Evolutionary conservation across 495 filamentous ascomycete genomes (phyloP).

Genomic region (Tuber borchii): DNA sequence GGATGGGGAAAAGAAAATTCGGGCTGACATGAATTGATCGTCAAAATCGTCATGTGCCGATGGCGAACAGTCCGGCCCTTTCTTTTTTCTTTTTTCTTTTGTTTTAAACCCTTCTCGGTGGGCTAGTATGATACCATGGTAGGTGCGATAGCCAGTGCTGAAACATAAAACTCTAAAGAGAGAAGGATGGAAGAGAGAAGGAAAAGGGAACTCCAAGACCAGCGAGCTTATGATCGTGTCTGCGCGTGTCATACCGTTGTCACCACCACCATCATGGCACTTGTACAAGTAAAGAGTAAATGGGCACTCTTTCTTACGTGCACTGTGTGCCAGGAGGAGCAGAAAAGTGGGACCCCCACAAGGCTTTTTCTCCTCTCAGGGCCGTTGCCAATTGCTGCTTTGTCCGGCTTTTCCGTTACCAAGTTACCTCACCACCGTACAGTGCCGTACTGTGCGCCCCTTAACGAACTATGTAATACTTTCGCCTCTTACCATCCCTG

Average conservation of each 20-base stretch:
- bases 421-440: neutral
- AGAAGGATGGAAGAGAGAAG: neutral
- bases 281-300: neutral
- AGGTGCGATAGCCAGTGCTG: neutral
- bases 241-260: neutral
- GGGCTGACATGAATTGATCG: neutral
- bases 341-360: neutral
- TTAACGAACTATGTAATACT: neutral
- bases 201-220: neutral
- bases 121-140: neutral
- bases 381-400: neutral
- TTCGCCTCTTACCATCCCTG: neutral
- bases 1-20: neutral
- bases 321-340: neutral
- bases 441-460: neutral
- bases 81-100: neutral
- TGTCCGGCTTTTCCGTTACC: neutral
- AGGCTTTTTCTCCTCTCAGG: neutral
- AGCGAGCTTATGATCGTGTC: neutral
- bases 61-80: neutral
- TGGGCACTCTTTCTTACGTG: neutral
- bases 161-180: neutral
- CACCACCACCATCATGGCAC: neutral
- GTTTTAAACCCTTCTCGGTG: neutral
- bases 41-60: neutral